Evolutionary conservation across 257 asterid genomes (phyloP), one percentile per base, ranked within the genome.

Genomic region (Avicennia marina): DNA sequence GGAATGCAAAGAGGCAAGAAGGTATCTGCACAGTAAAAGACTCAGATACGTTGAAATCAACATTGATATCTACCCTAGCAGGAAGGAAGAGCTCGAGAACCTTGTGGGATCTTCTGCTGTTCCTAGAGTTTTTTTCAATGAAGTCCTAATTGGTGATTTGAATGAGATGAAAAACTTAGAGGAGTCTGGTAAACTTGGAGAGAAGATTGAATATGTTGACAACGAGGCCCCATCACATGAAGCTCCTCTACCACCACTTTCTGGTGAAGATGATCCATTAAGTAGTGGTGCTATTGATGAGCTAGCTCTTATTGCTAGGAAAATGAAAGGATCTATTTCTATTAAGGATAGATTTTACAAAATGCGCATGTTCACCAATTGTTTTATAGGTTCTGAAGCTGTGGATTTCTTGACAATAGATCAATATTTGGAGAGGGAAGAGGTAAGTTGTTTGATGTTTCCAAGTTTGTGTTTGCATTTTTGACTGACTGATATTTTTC

Each of bases 221-320:
- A 62, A 64, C 64, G 97, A 89, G 76, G 58, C 71, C 31, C 93
- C 97, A 12, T 69, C 97, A 7, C 75, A 65, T 73, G 88, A 86
- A 75, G 93, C 95, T 62, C 95, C 95, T 53, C 56, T 81, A 53
- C 94, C 97, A n/a, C 97, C 97, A 36, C 82, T 89, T 48, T 86
- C 97, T 18, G 97, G 95, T 71, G 97, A 89, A 76, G 97, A 89
- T 81, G 97, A 86, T 64, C 38, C 74, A 54, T 80, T 86, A 31
- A 81, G 81, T 55, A 78, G 80, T 53, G 97, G 93, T 67, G 70
- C 83, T 68, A 61, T 84, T 7, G 97, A 89, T 64, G 97, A 89
- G 69, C 81, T 89, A 33, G 95, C 97, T 42, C 80, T 86, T 72
- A 74, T 89, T 13, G 93, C 75, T 78, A 73, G 77, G 51, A 89